phyloP scores from a whole-genome alignment of 2,329 filamentous ascomycete species.

The Pseudocercospora macadamiae region DNA sequence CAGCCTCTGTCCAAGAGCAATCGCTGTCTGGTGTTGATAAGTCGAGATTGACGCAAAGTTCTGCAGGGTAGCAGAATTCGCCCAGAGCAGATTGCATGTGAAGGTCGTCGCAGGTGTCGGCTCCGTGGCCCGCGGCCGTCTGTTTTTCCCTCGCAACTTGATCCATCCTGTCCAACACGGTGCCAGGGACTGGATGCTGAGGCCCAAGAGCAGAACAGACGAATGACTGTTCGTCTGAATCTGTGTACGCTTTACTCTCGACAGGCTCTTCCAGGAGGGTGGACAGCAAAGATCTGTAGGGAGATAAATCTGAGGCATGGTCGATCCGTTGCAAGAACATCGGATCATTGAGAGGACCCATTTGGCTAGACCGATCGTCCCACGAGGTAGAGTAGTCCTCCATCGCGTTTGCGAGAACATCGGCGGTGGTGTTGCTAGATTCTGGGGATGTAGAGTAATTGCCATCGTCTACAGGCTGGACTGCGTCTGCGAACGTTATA shows the following conservation, averaged over 20 bases:
- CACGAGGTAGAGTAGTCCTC: not conserved
- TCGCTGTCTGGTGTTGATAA: conserved; percentile 14
- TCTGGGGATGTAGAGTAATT: not conserved
- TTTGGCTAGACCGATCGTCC: not conserved
- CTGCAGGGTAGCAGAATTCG: not conserved
- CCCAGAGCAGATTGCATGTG: not conserved
- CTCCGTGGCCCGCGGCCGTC: too few species aligned
- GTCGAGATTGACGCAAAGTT: not conserved
- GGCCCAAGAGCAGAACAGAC: not conserved
- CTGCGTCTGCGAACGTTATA: not conserved
- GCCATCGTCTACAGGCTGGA: not conserved
- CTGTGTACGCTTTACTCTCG: not conserved
- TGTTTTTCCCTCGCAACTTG: too few species aligned
- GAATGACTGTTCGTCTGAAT: not conserved
- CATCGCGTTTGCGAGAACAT: not conserved
- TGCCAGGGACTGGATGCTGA: too few species aligned
- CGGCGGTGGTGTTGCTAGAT: not conserved
- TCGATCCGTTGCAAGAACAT: not conserved
- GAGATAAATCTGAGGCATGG: not conserved
- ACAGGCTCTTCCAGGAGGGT: not conserved
- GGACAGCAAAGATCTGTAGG: not conserved
- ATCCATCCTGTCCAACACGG: too few species aligned
- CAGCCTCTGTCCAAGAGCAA: conserved; percentile 24
- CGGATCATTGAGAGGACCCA: not conserved
- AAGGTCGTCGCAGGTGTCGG: too few species aligned